These are phyloP conservation scores for Candida tallmaniae DNA, from an alignment of 805 yeast species.

Conservation along the genomic window DNA sequence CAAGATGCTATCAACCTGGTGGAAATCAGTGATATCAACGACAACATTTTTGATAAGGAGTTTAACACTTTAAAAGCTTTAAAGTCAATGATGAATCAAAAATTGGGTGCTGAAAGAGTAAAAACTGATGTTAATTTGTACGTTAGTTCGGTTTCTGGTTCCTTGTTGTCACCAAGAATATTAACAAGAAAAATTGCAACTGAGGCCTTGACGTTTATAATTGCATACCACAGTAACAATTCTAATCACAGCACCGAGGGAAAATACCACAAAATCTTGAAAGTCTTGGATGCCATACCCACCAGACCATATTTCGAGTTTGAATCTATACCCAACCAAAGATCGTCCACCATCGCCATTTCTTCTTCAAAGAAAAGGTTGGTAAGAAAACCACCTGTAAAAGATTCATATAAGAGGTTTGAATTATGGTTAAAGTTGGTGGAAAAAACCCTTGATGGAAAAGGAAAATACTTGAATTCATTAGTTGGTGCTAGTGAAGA, in stretches of 20 bases:
- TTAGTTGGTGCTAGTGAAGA: conserved; percentile 91
- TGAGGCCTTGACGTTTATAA: conserved; percentile 58
- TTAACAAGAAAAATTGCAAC: conserved; percentile 76
- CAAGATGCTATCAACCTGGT: conserved; percentile 40
- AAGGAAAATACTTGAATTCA: conserved; percentile 82
- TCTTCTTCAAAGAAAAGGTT: conserved; percentile 21
- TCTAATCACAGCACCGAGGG: conserved; percentile 24
- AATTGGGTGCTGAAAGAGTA: conserved; percentile 59
- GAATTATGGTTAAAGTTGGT: conserved; percentile 70
- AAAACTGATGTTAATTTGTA: conserved; percentile 35
- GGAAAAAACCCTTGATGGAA: conserved; percentile 68
- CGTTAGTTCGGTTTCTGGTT: conserved; percentile 63
- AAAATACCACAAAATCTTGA: conserved; percentile 54
- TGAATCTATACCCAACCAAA: conserved; percentile 11
- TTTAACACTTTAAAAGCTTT: conserved; percentile 72
- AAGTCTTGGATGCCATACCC: conserved; percentile 45
- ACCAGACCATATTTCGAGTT: conserved; percentile 36
- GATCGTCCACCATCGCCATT: neutral
- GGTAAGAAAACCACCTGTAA: conserved; percentile 33
- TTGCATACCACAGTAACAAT: conserved; percentile 32
- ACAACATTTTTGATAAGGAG: conserved; percentile 64
- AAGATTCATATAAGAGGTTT: conserved; percentile 44
- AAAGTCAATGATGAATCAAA: conserved; percentile 63
- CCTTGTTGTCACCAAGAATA: conserved; percentile 69
- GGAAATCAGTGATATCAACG: conserved; percentile 37